These are phyloP conservation scores for Thermothielavioides terrestris DNA, from an alignment of 495 filamentous ascomycete species.

Conservation along the genomic window DNA sequence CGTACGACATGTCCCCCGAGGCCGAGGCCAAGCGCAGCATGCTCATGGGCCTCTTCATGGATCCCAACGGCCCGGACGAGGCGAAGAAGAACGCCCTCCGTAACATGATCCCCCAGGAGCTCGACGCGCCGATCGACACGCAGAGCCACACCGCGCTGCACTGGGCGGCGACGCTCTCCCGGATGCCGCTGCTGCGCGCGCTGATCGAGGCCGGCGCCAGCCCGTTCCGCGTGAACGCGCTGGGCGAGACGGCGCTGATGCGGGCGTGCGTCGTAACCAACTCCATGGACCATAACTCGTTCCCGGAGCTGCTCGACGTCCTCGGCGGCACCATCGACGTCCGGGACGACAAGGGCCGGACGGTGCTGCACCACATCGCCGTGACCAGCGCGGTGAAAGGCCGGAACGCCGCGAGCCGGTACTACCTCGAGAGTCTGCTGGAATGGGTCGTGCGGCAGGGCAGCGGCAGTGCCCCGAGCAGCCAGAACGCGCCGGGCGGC, in stretches of 20 bases:
- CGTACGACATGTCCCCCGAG: constrained; percentile 55
- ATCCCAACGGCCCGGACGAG: constrained; percentile 54
- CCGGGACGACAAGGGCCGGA: constrained; percentile 77
- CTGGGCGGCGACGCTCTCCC: constrained; percentile 95
- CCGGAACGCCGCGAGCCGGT: constrained; percentile 71
- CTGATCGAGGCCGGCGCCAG: constrained; percentile 76
- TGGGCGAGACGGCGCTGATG: constrained; percentile 86
- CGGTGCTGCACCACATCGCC: constrained; percentile 92
- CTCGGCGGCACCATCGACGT: constrained; percentile 87
- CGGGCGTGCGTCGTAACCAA: constrained; percentile 82
- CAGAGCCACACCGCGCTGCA: constrained; percentile 84
- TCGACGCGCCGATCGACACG: constrained; percentile 83
- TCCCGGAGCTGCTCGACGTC: constrained; percentile 76
- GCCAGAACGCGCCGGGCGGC: constrained; percentile 36
- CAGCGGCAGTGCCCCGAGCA: constrained; percentile 57
- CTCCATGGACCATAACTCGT: constrained; percentile 72
- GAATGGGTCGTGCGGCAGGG: constrained; percentile 89
- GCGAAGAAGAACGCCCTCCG: constrained; percentile 37
- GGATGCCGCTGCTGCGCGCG: constrained; percentile 66
- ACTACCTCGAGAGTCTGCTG: constrained; percentile 86
- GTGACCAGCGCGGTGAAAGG: constrained; percentile 90
- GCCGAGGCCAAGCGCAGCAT: constrained; percentile 66
- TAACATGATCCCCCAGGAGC: constrained; percentile 63
- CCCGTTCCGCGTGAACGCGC: constrained; percentile 76
- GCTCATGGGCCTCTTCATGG: constrained; percentile 81